Base-by-base conservation (phyloP, 768 basidiomycete species). In the Mycena galopus region DNA sequence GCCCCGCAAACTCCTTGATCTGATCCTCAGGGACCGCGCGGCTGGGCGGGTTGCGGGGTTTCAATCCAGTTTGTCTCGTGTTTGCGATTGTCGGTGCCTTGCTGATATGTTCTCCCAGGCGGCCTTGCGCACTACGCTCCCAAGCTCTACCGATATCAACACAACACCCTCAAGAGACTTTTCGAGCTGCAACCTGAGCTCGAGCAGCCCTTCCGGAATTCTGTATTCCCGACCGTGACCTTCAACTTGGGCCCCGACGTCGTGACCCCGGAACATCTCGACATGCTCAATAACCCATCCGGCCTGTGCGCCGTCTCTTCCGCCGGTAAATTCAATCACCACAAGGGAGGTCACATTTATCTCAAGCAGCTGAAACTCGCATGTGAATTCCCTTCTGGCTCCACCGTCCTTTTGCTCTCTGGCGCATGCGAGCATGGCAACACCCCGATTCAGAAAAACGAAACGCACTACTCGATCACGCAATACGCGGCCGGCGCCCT, bases 401-500 rank as follows among this genome's bases (percentile, higher is more conserved):
- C 64, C 0, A 37, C 64, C 3, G 10, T 27, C 19, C 3, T 55
- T 0, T 21, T 65, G n/a, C 64, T 16, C n/a, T n/a, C n/a, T n/a
- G n/a, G n/a, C n/a, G n/a, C n/a, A n/a, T n/a, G n/a, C n/a, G n/a
- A n/a, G n/a, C 71, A 74, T 29, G 66, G 71, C 2, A 78, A 77
- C 35, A 69, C 68, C 1, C 16, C 72, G 6, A 55, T 79, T 8
- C 60, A 42, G 16, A 4, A 32, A 9, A 67, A 57, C 1, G 77
- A 80, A 51, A 58, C 19, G 2, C 73, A 77, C 17, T 70, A 73
- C 30, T 76, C 77, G 0, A 64, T 80, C 50, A 77, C 76, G 2
- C 78, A 78, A 51, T 80, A 78, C 50, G 39, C 72, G 12, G 77
- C 79, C 0, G 51, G 51, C 12, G 64, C n/a, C 12, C 51, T 65